Conservation (phyloP, 495 filamentous ascomycete species). For the Cenococcum geophilum region DNA sequence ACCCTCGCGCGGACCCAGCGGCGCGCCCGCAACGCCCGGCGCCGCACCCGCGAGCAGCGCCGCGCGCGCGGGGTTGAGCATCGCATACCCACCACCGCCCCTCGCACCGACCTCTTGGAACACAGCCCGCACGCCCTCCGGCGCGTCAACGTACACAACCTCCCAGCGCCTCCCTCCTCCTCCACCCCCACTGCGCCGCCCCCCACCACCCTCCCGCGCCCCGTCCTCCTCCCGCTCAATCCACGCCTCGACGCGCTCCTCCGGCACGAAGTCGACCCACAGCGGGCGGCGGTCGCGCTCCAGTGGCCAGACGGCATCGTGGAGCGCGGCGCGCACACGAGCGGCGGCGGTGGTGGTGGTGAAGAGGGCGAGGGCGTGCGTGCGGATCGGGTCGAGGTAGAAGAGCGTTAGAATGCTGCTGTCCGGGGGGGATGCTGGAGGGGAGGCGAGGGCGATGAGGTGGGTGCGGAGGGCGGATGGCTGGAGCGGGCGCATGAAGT, state of each 20-base stretch:
- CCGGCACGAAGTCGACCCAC: conserved; percentile 86
- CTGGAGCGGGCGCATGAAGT: conserved; percentile 83
- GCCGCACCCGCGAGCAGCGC: too few relatives aligned
- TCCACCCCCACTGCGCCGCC: too few relatives aligned
- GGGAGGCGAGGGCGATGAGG: conserved; percentile 59
- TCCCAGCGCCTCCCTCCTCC: conserved; percentile 59
- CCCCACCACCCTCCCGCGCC: conserved; percentile 33
- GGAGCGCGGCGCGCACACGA: conserved; percentile 69
- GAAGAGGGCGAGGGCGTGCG: conserved; percentile 79
- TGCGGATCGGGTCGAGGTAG: conserved; percentile 77
- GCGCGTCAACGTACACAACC: conserved; percentile 59
- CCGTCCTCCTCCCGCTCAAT: conserved; percentile 55
- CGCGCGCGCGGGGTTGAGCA: too few relatives aligned
- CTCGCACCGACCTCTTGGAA: conserved; percentile 35
- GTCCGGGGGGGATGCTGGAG: conserved; percentile 45
- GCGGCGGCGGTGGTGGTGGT: conserved; percentile 61
- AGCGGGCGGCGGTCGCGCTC: conserved; percentile 78
- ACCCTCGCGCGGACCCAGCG: conserved; percentile 21
- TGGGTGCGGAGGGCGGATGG: conserved; percentile 57
- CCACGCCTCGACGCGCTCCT: conserved; percentile 68
- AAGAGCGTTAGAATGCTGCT: conserved; percentile 56
- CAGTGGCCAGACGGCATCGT: conserved; percentile 75
- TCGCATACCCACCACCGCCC: too few relatives aligned
- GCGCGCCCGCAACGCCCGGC: conserved; percentile 13
- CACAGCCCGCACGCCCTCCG: conserved; percentile 49